Evolutionary conservation across 1,284 basidiomycete species (phyloP), one percentile per base, ranked within the genome.

Genomic region (Sanghuangporus weigelae): DNA sequence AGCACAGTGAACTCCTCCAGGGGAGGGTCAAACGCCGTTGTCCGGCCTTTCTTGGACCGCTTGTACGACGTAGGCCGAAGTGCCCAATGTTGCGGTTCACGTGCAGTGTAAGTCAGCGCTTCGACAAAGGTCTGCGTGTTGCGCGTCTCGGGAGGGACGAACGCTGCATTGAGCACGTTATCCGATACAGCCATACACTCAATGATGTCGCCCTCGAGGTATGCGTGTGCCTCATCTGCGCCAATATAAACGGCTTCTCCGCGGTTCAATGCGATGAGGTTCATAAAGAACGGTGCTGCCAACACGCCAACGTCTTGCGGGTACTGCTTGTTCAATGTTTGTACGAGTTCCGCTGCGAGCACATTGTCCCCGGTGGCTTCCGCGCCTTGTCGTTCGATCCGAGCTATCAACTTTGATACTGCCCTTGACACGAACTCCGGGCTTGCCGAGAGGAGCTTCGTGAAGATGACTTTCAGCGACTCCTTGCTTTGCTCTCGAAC

Each of bases 191-290:
- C 74, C 75, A 77, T 77, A 66, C 75, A 73, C 64, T 75, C 75
- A 63, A 76, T 72, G 57, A 76, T 76, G 39, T 76, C 74, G n/a
- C 84, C 84, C 31, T 78, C 77, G 60, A 89, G 78, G 71, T 88
- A 89, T 4, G 86, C 87, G 69, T 89, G 87, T 7, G 85, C 85
- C 72, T 86, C 82, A 71, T 87, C 82, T 3, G 85, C 85, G 51
- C 81, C 79, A 21, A 89, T 73, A 74, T 86, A 88, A 57, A 85
- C 77, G 2, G 84, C 85, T 67, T 87, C 77, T 2, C 86, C 86
- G 1, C 77, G 76, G 64, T 83, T 72, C 21, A 88, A 74, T 57
- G 79, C 73, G 35, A 86, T 78, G 26, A 86, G 78, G 72, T 88
- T 87, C 69, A 89, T 76, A 59, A 87, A 68, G 72, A 85, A 87